Evolutionary conservation across 2,329 filamentous ascomycete species (phyloP).

Genomic region (Colletotrichum camelliae): DNA sequence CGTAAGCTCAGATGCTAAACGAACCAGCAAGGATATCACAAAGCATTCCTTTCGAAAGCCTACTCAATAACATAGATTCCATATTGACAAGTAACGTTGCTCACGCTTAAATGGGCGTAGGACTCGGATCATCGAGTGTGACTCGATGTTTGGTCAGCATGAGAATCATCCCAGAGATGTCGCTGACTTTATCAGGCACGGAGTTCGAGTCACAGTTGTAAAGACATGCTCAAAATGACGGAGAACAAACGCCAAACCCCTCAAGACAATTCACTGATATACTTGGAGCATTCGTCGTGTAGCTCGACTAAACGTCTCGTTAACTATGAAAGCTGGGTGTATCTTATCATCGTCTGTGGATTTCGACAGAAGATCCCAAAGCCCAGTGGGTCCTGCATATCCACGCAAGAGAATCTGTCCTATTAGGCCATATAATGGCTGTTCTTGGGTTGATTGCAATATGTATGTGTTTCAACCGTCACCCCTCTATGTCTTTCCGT

Average conservation of each 20-base stretch:
- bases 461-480: neutral
- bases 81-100: too few species aligned
- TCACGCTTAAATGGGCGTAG: too few species aligned
- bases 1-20: too few species aligned
- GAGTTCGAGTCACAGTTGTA: neutral
- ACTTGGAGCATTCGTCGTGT: neutral
- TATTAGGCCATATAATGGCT: neutral
- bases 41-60: too few species aligned
- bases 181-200: neutral
- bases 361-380: neutral
- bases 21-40: too few species aligned
- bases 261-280: neutral
- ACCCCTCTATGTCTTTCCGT: neutral
- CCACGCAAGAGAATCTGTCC: neutral
- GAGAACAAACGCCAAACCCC: neutral
- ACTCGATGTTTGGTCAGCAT: neutral
- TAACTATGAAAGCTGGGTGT: neutral
- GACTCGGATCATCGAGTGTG: neutral
- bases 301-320: neutral
- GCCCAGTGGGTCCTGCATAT: neutral
- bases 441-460: neutral
- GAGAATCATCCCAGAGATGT: neutral
- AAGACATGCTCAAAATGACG: neutral
- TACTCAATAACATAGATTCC: too few species aligned
- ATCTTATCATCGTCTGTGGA: neutral